Percentiles rank a stretch among this genome's conserved stretches.
phyloP scores from a whole-genome alignment of 257 asterid genomes.

The Scutellaria minor region DNA sequence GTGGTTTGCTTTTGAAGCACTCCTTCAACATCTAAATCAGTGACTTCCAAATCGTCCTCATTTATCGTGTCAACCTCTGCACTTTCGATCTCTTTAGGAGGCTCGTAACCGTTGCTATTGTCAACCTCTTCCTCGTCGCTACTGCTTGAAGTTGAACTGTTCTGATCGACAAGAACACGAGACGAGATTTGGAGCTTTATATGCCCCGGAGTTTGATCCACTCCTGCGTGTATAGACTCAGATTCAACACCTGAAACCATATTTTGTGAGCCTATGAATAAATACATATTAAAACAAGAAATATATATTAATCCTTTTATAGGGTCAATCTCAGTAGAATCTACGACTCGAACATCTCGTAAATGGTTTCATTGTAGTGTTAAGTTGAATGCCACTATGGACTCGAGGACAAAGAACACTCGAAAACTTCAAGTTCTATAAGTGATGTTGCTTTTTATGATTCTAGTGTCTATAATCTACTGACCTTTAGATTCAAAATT shows the following conservation, averaged over 20 bases:
- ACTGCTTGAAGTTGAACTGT: constrained; percentile 34
- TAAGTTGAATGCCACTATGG: neutral
- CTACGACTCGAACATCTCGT: neutral
- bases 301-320: neutral
- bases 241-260: constrained; percentile 48
- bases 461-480: constrained; percentile 41
- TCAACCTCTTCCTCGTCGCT: constrained; percentile 34
- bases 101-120: constrained; percentile 19
- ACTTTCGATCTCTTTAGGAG: constrained; percentile 59
- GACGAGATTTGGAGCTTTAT: constrained; percentile 31
- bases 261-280: neutral
- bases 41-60: constrained; percentile 51
- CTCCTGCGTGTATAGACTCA: constrained; percentile 33
- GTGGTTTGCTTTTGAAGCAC: constrained; percentile 67
- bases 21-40: constrained; percentile 66
- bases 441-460: constrained; percentile 29
- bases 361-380: neutral
- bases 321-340: neutral
- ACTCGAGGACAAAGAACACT: neutral
- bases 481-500: constrained; percentile 65
- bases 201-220: constrained; percentile 38
- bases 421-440: constrained; percentile 23
- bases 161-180: constrained; percentile 32
- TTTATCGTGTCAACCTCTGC: constrained; percentile 51
- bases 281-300: neutral